Base-by-base conservation (phyloP, 2,329 filamentous ascomycete genomes). In the Fusarium burgessii region DNA sequence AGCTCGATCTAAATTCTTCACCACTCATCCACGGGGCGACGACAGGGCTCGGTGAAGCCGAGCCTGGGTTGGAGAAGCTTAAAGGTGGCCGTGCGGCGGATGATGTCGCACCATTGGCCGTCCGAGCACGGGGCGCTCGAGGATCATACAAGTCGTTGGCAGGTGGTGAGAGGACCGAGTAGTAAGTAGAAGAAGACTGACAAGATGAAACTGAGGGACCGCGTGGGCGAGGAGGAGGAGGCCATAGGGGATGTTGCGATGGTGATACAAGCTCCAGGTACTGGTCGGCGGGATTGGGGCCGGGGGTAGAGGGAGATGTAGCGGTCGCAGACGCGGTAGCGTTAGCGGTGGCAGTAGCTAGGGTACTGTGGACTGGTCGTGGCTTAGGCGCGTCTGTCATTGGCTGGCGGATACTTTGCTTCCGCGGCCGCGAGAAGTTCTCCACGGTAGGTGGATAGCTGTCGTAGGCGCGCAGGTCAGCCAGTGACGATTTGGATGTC, bases 351-450 rank as follows among this genome's bases (percentile, higher is more conserved):
- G 58, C 58, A 43, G 68, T 71, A 64, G 46, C 63, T 62, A 63
- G 54, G 56, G 69, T 61, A 50, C 54, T 60, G 41, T 69, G 70
- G 57, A 47, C 57, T 32, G 74, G 76, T 46, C 77, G 79, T 40
- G 78, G 71, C 47, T 77, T 80, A 64, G 75, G 67, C 46, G 76
- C 71, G 35, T 84, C 82, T 51, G 77, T 73, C 46, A 78, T 77
- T 55, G 81, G 76, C 66, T 85, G 84, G 60, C 82, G 83, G 65
- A 87, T 82, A 76, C 87, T 89, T 41, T 82, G 80, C 66, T 87
- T 88, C 62, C 88, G 82, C 43, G 88, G 88, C 41, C 88, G 83
- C n/a, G 88, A 90, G 76, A 90, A 90, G 78, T 90, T 90, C 73
- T 85, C 85, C 47, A 88, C 81, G 47, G 77, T 75, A 40, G 87